A percentile compares a stretch with the other conserved stretches of the same genome.
These are phyloP conservation scores for Trichoderma sp. DNA, from an alignment of 2,329 filamentous ascomycete genomes.

Conservation along the genomic window DNA sequence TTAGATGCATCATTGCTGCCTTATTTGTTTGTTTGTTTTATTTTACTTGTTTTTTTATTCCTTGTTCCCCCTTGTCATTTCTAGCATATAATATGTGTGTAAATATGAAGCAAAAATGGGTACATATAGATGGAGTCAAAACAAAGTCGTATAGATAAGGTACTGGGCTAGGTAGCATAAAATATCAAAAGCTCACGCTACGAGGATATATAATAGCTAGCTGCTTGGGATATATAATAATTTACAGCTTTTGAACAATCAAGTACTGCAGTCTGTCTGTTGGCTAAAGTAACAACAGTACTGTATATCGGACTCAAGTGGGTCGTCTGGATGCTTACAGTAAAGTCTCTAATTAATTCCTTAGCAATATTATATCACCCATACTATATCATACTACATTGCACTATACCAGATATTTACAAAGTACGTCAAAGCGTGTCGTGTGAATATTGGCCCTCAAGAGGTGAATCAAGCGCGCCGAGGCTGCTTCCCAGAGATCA, in stretches of 20 bases:
- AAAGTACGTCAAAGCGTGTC: not conserved
- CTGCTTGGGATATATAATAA: not conserved
- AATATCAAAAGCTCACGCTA: conserved; percentile 13
- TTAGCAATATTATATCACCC: not conserved
- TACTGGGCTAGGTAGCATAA: not conserved
- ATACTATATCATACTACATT: not conserved
- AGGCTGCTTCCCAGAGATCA: not conserved
- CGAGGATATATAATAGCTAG: not conserved
- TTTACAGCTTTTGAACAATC: not conserved
- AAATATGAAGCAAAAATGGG: conserved; percentile 7
- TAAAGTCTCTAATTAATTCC: not conserved
- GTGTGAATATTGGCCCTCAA: not conserved
- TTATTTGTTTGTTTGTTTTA: not conserved
- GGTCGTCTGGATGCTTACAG: not conserved
- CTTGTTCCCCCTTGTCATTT: not conserved
- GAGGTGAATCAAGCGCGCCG: not conserved
- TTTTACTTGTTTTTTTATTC: not conserved
- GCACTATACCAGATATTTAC: not conserved
- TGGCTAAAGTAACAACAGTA: not conserved
- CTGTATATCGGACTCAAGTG: not conserved
- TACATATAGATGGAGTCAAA: conserved; percentile 10
- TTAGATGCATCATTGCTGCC: not conserved
- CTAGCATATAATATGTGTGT: conserved; percentile 4
- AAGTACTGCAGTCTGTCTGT: not conserved
- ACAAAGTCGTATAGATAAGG: not conserved